A percentile compares a stretch with the other conserved stretches of the same genome.
phyloP scores from a whole-genome alignment of 129 eudicot species.

The Helianthus annuus region DNA sequence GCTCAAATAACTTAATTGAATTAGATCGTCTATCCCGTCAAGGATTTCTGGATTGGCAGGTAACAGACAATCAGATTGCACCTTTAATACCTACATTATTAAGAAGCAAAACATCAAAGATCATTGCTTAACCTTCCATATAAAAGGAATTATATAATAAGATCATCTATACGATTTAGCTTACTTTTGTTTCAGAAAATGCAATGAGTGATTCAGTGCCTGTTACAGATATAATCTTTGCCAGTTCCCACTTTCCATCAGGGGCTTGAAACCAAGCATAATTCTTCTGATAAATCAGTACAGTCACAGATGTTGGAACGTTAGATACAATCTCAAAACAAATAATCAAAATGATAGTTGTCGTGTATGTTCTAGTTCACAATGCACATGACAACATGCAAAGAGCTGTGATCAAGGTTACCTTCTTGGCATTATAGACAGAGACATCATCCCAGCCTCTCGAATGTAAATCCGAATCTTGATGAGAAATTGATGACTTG shows the following conservation, averaged over 20 bases:
- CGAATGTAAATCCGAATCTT: slow-evolving; percentile 31
- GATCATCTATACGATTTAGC: slow-evolving; percentile 11
- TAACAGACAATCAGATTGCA: slow-evolving; percentile 52
- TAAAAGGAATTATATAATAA: slow-evolving; percentile 7
- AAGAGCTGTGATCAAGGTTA: slow-evolving; percentile 22
- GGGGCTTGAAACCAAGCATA: slow-evolving; percentile 80
- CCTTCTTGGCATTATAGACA: slow-evolving; percentile 74
- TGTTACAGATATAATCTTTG: slow-evolving; percentile 55
- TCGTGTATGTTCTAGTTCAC: slow-evolving; percentile 5
- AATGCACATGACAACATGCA: neutral
- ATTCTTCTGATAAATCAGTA: slow-evolving; percentile 53
- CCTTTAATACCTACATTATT: slow-evolving; percentile 62
- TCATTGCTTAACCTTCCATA: slow-evolving; percentile 18
- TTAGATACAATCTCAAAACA: slow-evolving; percentile 3
- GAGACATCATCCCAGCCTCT: slow-evolving; percentile 80
- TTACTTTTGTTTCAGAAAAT: slow-evolving; percentile 64
- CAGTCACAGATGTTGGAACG: slow-evolving; percentile 6
- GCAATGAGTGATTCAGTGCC: slow-evolving; percentile 66
- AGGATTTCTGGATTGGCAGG: slow-evolving; percentile 94
- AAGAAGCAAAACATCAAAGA: slow-evolving; percentile 11
- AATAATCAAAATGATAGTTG: neutral
- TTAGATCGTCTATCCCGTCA: slow-evolving; percentile 91
- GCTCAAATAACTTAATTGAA: slow-evolving; percentile 84
- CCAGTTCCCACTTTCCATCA: slow-evolving; percentile 93
- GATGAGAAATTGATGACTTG: slow-evolving; percentile 37